Evolutionary conservation across 257 asterid genomes (phyloP), one percentile per base, ranked within the genome.

Genomic region (Solanum infundibuliforme): DNA sequence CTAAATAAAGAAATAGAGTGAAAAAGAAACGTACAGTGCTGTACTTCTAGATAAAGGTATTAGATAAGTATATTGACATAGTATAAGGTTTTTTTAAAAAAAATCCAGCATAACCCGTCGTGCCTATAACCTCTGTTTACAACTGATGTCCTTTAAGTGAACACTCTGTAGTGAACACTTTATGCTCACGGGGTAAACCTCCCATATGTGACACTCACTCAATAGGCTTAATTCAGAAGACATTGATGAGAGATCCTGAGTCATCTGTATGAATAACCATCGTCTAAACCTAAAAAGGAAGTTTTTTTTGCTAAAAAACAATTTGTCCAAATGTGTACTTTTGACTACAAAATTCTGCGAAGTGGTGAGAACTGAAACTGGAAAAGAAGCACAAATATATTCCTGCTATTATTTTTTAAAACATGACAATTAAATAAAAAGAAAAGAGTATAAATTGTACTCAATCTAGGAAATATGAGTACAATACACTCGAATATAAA

Each of bases 181-280:
- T 48, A 48, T 48, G 7, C 21, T 0, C 7, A 46, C 7, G 20
- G 7, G 7, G 1, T 46, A 46, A 4, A 46, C 3, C 7, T 13
- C 7, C 1, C 7, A 46, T 13, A 46, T 46, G 7, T 41, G 14
- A 41, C 5, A 41, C 14, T 41, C 48, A 41, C 5, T 41, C 13
- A 5, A 11, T 9, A 41, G 14, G 5, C 7, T 48, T 2, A 0
- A 48, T 48, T 48, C 21, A 14, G 21, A 48, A 14, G 58, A 48
- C 58, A 48, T 48, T 13, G 8, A 48, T 2, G 5, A 6, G 5
- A 5, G 21, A 48, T 48, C 0, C 0, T 0, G 8, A 16, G 3
- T 48, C 4, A 16, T 5, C 0, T 3, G 1, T 48, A 48, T 48
- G 8, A 0, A 48, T 48, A 48, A 6, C 23, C 1, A 6, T 2